phyloP scores from a whole-genome alignment of 2,329 filamentous ascomycete genomes.

The Botrytis medusae region DNA sequence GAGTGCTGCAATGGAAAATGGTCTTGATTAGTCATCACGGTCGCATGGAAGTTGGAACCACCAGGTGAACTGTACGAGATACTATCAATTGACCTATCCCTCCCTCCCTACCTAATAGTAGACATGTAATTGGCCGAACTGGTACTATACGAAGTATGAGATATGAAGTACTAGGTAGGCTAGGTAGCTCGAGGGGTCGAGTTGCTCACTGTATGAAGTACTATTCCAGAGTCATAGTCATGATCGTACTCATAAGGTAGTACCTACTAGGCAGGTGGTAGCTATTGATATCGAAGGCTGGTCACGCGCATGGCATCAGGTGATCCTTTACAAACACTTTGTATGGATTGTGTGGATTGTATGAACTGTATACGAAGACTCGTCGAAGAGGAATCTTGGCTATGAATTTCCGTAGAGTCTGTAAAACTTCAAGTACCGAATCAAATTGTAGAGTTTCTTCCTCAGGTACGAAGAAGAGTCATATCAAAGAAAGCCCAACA shows the following conservation, averaged over 20 bases:
- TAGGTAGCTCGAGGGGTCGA: neutral
- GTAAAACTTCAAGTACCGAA: neutral
- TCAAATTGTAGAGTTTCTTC: neutral
- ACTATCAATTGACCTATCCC: neutral
- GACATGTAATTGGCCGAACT: too few relatives aligned
- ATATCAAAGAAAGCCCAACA: neutral
- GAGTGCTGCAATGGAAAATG: neutral
- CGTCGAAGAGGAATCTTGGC: neutral
- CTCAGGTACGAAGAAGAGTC: conserved; percentile 1
- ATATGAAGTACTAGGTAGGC: too few relatives aligned
- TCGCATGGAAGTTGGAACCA: neutral
- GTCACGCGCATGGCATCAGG: neutral
- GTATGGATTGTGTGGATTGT: neutral
- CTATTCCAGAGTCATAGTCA: neutral
- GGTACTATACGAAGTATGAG: neutral
- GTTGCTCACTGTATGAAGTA: neutral
- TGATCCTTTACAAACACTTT: neutral
- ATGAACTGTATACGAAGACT: neutral
- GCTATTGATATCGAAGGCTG: neutral
- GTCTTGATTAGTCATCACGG: conserved; percentile 8
- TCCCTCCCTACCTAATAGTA: neutral
- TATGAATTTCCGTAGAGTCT: neutral
- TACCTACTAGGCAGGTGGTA: neutral
- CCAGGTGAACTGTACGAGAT: neutral
- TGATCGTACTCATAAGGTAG: neutral